phyloP scores from a whole-genome alignment of 768 basidiomycete genomes.

The Termitomyces sp. region DNA sequence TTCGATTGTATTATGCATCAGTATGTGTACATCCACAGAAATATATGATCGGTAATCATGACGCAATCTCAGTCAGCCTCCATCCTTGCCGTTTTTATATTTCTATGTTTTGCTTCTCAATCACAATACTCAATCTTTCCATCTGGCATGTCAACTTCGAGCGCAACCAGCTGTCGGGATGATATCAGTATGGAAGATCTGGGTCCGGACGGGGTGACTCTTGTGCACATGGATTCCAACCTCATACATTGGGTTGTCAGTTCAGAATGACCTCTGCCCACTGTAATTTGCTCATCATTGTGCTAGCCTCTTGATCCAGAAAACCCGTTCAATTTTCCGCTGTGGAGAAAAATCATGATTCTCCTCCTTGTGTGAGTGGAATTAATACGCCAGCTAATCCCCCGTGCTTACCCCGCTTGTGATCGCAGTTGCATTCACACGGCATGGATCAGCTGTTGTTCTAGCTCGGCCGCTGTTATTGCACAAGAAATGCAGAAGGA shows the following conservation, averaged over 20 bases:
- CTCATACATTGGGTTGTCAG: constrained; percentile 16
- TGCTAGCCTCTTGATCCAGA: constrained; percentile 13
- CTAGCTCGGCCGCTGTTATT: constrained; percentile 13
- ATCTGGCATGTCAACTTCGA: neutral
- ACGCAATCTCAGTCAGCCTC: neutral
- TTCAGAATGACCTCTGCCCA: neutral
- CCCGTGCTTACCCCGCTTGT: neutral
- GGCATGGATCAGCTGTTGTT: constrained; percentile 14
- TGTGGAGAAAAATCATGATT: constrained; percentile 15
- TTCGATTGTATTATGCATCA: neutral
- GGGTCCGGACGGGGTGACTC: neutral
- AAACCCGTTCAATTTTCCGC: constrained; percentile 18
- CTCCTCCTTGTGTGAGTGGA: constrained; percentile 11
- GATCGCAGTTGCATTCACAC: constrained; percentile 13
- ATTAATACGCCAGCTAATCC: neutral
- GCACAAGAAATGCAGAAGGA: constrained; percentile 13
- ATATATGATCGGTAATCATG: neutral
- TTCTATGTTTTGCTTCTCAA: neutral
- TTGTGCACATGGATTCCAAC: constrained; percentile 6
- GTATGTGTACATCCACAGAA: neutral
- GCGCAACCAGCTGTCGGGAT: neutral
- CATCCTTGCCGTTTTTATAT: neutral
- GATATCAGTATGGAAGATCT: neutral
- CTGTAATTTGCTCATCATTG: neutral
- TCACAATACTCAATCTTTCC: neutral